Conservation (phyloP, 1,284 basidiomycete genomes). For the Dichomitus squalens region DNA sequence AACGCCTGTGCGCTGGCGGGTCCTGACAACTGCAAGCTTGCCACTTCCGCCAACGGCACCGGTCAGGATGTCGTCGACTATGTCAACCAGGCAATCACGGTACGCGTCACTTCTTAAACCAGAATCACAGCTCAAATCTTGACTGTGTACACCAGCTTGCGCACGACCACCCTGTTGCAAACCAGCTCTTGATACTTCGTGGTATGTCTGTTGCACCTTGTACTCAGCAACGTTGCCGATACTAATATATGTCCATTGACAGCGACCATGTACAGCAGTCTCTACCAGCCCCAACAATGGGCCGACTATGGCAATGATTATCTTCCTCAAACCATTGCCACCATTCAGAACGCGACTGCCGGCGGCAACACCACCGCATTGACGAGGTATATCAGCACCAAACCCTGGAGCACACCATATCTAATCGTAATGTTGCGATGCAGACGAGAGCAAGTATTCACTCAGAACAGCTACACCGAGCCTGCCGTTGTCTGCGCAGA, state of each 20-base stretch:
- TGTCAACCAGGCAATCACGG: slow-evolving; percentile 7
- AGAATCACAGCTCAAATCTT: background rate
- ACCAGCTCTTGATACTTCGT: slow-evolving; percentile 4
- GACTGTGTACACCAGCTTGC: background rate
- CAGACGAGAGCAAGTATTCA: background rate
- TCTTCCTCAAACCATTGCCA: background rate
- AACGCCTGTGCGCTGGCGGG: slow-evolving; percentile 17
- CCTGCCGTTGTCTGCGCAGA: slow-evolving; percentile 25
- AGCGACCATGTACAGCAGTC: slow-evolving; percentile 4
- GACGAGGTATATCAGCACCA: background rate
- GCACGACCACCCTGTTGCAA: slow-evolving; percentile 8
- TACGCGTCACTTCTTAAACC: background rate
- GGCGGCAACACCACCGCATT: background rate
- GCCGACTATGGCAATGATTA: slow-evolving; percentile 1
- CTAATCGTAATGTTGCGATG: background rate
- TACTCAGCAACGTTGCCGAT: background rate
- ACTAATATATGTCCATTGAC: background rate
- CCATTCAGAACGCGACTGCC: background rate
- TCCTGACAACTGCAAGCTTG: slow-evolving; percentile 10
- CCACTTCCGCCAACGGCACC: slow-evolving; percentile 5
- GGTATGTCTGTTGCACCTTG: background rate
- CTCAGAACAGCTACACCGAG: slow-evolving; percentile 13
- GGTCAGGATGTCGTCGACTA: slow-evolving; percentile 13
- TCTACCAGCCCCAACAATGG: slow-evolving; percentile 16
- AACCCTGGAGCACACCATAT: background rate